Evolutionary conservation across 2,329 filamentous ascomycete species (phyloP).

Genomic region (Apiospora phragmitis): DNA sequence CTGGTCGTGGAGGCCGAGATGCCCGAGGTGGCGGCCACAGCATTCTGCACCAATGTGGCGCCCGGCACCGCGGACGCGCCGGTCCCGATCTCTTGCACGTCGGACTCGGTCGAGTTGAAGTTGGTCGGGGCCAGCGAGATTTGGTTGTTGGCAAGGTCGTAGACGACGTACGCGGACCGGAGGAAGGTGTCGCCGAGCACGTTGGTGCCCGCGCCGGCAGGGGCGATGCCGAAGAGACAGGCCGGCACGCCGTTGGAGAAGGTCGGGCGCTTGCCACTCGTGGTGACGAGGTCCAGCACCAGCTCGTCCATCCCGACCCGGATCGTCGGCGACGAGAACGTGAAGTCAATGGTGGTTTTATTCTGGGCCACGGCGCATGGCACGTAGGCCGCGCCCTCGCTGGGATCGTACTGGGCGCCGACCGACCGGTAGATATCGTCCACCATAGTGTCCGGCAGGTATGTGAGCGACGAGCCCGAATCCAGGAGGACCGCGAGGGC

Average conservation of each 20-base stretch:
- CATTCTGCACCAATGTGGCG: slow-evolving; percentile 50
- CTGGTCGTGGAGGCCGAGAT: slow-evolving; percentile 21
- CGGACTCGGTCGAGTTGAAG: slow-evolving; percentile 54
- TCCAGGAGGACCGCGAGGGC: slow-evolving; percentile 69
- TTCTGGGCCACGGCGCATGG: slow-evolving; percentile 53
- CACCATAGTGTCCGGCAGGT: slow-evolving; percentile 57
- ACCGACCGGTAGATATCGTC: slow-evolving; percentile 45
- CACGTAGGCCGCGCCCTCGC: slow-evolving; percentile 59
- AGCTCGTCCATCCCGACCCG: slow-evolving; percentile 59
- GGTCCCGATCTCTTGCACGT: slow-evolving; percentile 55
- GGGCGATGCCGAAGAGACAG: slow-evolving; percentile 69
- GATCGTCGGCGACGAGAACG: slow-evolving; percentile 55
- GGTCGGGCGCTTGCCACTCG: slow-evolving; percentile 46
- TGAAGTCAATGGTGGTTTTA: slow-evolving; percentile 48
- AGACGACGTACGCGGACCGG: slow-evolving; percentile 73
- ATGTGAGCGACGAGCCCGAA: slow-evolving; percentile 67
- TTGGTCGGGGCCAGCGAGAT: slow-evolving; percentile 69
- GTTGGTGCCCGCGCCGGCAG: slow-evolving; percentile 53
- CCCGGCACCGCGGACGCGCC: slow-evolving; percentile 52
- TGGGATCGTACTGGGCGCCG: slow-evolving; percentile 51
- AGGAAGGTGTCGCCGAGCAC: slow-evolving; percentile 76
- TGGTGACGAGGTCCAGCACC: slow-evolving; percentile 52
- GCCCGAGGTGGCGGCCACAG: slow-evolving; percentile 51
- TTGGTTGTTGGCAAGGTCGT: slow-evolving; percentile 70
- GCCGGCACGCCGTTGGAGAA: slow-evolving; percentile 55